phyloP scores from a whole-genome alignment of 257 asterid species.

The Misopates orontium region DNA sequence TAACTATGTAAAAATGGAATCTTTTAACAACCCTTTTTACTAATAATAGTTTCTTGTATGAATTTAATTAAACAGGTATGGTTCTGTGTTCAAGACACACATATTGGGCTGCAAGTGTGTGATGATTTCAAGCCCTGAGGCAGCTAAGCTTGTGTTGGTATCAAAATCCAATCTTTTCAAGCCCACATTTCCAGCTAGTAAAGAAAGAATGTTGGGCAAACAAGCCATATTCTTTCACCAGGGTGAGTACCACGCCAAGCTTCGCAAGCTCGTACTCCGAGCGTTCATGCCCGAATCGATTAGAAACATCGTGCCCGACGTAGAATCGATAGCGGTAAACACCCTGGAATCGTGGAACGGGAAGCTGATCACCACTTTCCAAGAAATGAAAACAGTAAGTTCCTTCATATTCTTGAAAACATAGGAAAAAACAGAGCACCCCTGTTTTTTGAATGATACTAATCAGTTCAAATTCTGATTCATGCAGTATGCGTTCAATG shows the following conservation, averaged over 20 bases:
- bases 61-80: slow-evolving; percentile 60
- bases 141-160: slow-evolving; percentile 58
- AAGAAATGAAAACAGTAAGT: slow-evolving; percentile 81
- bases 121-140: slow-evolving; percentile 81
- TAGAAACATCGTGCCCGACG: slow-evolving; percentile 48
- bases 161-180: slow-evolving; percentile 69
- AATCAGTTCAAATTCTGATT: slow-evolving; percentile 10
- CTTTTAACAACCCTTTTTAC: too few species aligned
- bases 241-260: slow-evolving; percentile 67
- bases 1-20: too few species aligned
- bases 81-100: slow-evolving; percentile 77
- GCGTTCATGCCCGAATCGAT: slow-evolving; percentile 74
- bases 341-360: slow-evolving; percentile 63
- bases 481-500: slow-evolving; percentile 80
- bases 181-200: slow-evolving; percentile 86
- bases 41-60: not conserved
- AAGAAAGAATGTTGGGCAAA: slow-evolving; percentile 74
- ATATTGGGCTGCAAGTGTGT: slow-evolving; percentile 73
- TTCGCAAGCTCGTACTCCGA: slow-evolving; percentile 65
- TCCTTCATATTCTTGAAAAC: not conserved
- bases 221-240: slow-evolving; percentile 78
- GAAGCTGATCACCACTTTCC: slow-evolving; percentile 60
- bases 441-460: slow-evolving; percentile 40
- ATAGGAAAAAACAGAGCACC: slow-evolving; percentile 34
- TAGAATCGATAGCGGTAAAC: slow-evolving; percentile 43